phyloP scores from a whole-genome alignment of 257 asterid genomes.

The Solanum pennellii region DNA sequence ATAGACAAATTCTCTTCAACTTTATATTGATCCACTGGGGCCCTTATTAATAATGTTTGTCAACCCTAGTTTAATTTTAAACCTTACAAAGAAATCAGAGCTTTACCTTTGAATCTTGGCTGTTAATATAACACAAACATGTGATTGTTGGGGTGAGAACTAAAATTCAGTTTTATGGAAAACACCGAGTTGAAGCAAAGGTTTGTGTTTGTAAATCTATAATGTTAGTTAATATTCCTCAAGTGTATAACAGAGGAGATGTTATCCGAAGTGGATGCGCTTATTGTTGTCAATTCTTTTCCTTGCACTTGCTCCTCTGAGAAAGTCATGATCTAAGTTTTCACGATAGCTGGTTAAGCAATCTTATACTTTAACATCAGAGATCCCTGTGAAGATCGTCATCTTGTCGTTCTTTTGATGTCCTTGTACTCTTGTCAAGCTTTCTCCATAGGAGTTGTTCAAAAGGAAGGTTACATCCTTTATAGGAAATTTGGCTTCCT shows the following conservation, averaged over 20 bases:
- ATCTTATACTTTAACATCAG: background rate
- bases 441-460: background rate
- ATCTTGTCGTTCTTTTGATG: background rate
- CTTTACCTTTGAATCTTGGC: background rate
- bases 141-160: background rate
- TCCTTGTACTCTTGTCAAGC: background rate
- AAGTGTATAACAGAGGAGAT: background rate
- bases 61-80: background rate
- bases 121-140: background rate
- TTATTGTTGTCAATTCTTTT: background rate
- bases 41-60: background rate
- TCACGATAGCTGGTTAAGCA: background rate
- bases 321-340: background rate
- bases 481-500: background rate
- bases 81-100: background rate
- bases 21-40: background rate
- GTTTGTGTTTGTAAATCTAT: background rate
- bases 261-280: background rate
- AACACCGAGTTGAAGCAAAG: background rate
- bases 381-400: background rate
- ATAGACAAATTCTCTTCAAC: background rate
- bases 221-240: background rate
- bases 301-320: background rate
- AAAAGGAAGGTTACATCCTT: background rate
- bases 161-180: background rate